Evolutionary conservation across 352 stramenopile species (phyloP).

Genomic region (Phytopythium boreale): DNA sequence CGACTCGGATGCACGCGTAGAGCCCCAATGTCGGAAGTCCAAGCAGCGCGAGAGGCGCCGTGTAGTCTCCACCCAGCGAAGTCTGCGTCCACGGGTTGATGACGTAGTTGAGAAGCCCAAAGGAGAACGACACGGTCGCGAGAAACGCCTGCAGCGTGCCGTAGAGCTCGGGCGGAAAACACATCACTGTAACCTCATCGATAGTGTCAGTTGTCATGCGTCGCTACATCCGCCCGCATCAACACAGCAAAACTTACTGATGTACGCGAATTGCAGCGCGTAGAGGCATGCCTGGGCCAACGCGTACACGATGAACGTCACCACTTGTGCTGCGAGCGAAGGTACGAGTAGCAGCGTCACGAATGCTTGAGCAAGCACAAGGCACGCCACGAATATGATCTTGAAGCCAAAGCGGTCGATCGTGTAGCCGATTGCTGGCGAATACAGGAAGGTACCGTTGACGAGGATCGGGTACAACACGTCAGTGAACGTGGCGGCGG

Average conservation of each 20-base stretch:
- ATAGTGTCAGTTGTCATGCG: conserved; percentile 2
- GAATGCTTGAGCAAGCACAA: conserved; percentile 66
- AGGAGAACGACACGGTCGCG: conserved; percentile 59
- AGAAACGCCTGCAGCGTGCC: conserved; percentile 79
- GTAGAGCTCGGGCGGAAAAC: conserved; percentile 71
- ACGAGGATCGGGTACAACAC: conserved; percentile 71
- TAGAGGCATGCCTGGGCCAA: conserved; percentile 79
- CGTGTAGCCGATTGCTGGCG: conserved; percentile 60
- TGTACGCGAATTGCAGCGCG: conserved; percentile 82
- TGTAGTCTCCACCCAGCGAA: conserved; percentile 70
- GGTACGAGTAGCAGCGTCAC: conserved; percentile 59
- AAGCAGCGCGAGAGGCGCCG: conserved; percentile 46
- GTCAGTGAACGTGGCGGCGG: conserved; percentile 56
- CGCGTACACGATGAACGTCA: conserved; percentile 70
- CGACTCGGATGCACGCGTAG: conserved; percentile 62
- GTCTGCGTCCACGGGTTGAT: conserved; percentile 74
- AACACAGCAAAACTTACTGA: conserved; percentile 44
- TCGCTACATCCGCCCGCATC: background rate
- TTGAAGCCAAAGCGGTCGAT: conserved; percentile 84
- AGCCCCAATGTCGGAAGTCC: conserved; percentile 49
- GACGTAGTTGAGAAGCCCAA: conserved; percentile 70
- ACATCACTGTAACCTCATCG: conserved; percentile 52
- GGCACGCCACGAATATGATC: conserved; percentile 59
- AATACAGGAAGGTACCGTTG: conserved; percentile 82
- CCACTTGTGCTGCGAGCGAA: conserved; percentile 50